Percentiles rank a stretch among this genome's conserved stretches.
These are phyloP conservation scores for Myxozyma lipomycoides DNA, from an alignment of 805 yeast genomes.

Conservation along the genomic window DNA sequence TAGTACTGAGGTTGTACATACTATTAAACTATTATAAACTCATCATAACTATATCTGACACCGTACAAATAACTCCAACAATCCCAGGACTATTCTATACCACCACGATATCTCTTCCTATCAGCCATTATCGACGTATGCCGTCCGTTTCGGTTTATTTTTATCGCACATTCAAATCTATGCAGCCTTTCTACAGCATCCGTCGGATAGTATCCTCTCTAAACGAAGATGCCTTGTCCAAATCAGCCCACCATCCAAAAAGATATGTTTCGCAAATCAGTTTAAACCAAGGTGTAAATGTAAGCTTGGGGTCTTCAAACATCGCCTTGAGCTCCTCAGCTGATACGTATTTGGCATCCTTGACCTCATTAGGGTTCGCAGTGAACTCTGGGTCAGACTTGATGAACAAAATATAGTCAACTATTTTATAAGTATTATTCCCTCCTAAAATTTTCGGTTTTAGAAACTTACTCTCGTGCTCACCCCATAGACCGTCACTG, in stretches of 20 bases:
- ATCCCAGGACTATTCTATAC: too few species aligned
- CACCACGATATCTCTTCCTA: too few species aligned
- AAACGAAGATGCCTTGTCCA: constrained; percentile 54
- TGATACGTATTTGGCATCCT: constrained; percentile 71
- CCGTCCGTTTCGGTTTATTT: too few species aligned
- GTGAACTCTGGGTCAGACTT: constrained; percentile 50
- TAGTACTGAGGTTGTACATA: too few species aligned
- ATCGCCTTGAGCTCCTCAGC: constrained; percentile 62
- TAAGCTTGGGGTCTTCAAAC: constrained; percentile 62
- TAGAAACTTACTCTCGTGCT: constrained; percentile 69
- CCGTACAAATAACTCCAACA: too few species aligned
- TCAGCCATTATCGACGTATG: too few species aligned
- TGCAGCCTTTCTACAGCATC: constrained; percentile 28
- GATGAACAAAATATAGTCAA: constrained; percentile 86
- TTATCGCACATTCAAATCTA: too few species aligned
- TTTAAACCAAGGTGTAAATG: constrained; percentile 98
- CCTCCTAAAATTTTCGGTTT: too few species aligned
- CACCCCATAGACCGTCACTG: constrained; percentile 83
- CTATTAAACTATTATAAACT: too few species aligned
- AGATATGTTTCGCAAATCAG: constrained; percentile 87
- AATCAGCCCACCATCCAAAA: constrained; percentile 88
- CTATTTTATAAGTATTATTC: constrained; percentile 6
- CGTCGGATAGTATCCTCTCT: constrained; percentile 39
- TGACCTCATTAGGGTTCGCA: constrained; percentile 80
- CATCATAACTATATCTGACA: too few species aligned